phyloP scores from a whole-genome alignment of 345 rosid genomes.

The Brassica incana region DNA sequence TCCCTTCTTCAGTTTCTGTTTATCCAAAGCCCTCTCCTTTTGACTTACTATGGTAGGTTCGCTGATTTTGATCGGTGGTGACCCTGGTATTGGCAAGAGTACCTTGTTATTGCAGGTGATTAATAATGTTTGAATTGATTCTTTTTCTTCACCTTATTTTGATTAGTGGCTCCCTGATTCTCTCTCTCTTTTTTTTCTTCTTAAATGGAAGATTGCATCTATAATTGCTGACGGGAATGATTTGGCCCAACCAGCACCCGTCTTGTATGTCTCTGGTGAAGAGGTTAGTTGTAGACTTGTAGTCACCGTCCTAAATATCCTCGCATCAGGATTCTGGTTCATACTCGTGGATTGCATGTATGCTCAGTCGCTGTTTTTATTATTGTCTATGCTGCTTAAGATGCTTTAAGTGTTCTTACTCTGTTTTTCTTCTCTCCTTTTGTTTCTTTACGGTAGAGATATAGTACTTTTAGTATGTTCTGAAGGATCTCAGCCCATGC shows the following conservation, averaged over 20 bases:
- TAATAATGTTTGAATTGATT: neutral
- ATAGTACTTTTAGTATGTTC: neutral
- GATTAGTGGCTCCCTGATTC: constrained; percentile 9
- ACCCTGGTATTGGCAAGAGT: constrained; percentile 98
- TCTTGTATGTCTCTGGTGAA: constrained; percentile 91
- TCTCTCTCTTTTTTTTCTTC: constrained; percentile 9
- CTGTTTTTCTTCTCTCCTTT: neutral
- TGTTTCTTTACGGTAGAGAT: neutral
- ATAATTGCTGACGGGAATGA: constrained; percentile 63
- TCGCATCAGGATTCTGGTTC: neutral
- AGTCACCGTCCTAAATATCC: neutral
- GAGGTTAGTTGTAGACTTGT: constrained; percentile 54
- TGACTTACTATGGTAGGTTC: constrained; percentile 51
- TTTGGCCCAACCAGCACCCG: constrained; percentile 56
- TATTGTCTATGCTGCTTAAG: neutral
- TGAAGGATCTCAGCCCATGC: neutral
- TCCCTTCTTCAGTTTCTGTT: neutral
- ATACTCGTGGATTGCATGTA: neutral
- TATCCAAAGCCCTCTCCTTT: neutral
- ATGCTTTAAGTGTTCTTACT: neutral
- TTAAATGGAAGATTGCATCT: constrained; percentile 66
- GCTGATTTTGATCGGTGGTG: constrained; percentile 85
- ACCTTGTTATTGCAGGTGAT: constrained; percentile 79
- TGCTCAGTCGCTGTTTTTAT: neutral
- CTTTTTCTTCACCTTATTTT: neutral